Conservation (phyloP, 306 rosid genomes). For the Lathyrus tuberosus region DNA sequence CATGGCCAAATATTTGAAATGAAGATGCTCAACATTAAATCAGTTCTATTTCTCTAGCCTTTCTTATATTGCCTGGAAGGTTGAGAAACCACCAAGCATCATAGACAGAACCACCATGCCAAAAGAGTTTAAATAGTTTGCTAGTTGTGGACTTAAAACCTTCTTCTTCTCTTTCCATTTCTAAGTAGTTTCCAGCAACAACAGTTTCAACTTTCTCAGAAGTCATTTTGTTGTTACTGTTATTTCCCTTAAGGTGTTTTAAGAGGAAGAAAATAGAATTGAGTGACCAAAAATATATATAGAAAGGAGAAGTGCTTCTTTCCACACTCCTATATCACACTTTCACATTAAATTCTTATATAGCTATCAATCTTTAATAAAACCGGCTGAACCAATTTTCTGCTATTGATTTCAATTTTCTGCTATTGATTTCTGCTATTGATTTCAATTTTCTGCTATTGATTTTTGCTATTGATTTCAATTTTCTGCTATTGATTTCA, state of each 20-base stretch:
- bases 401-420: no score
- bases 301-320: conserved; percentile 45
- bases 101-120: conserved; percentile 99
- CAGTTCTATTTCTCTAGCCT: no score
- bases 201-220: conserved; percentile 98
- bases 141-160: conserved; percentile 53
- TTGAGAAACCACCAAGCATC: conserved; percentile 99
- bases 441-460: no score
- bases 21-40: no score
- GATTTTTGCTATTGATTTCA: no score
- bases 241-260: conserved; percentile 37
- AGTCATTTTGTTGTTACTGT: conserved; percentile 64
- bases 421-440: no score
- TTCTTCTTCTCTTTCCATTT: conserved; percentile 86
- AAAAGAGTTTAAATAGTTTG: conserved; percentile 66
- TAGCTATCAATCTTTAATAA: conserved; percentile 23
- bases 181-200: conserved; percentile 86
- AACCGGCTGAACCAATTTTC: neutral
- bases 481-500: no score
- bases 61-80: no score
- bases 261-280: conserved; percentile 47
- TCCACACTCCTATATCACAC: conserved; percentile 30
- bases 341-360: conserved; percentile 35
- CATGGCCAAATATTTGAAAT: no score
- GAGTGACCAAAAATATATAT: conserved; percentile 46